Conservation (phyloP, 352 stramenopile genomes). For the Globisporangium heterothallicum region DNA sequence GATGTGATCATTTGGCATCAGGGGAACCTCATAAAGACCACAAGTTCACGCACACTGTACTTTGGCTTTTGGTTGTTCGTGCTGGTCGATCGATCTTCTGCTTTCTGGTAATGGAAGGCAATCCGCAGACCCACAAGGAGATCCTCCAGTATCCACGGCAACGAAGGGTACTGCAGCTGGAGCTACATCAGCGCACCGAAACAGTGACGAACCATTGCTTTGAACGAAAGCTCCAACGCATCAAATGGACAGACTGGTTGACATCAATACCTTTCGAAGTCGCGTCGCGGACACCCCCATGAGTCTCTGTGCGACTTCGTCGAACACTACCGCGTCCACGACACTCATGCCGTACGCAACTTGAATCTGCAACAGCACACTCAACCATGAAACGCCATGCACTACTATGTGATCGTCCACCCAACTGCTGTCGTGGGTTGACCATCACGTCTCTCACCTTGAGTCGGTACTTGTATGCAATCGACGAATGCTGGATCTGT, state of each 20-base stretch:
- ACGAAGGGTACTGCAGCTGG: slow-evolving; percentile 25
- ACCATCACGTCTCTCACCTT: too few species aligned
- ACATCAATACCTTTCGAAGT: slow-evolving; percentile 18
- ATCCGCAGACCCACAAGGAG: slow-evolving; percentile 46
- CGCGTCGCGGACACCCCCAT: slow-evolving; percentile 25
- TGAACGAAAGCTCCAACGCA: neutral
- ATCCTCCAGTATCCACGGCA: slow-evolving; percentile 41
- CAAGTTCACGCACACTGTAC: slow-evolving; percentile 21
- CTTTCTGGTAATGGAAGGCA: slow-evolving; percentile 40
- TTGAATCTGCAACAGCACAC: slow-evolving; percentile 22
- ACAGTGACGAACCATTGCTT: too few species aligned
- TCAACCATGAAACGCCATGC: neutral
- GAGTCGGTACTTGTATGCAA: slow-evolving; percentile 48
- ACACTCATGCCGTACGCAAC: slow-evolving; percentile 26
- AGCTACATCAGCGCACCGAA: slow-evolving; percentile 17
- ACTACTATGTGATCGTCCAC: too few species aligned
- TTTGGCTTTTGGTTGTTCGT: slow-evolving; percentile 14
- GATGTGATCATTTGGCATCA: too few species aligned
- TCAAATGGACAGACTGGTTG: neutral
- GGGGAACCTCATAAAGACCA: too few species aligned
- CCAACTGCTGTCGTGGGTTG: too few species aligned
- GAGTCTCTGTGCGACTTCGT: slow-evolving; percentile 36
- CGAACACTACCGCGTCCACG: slow-evolving; percentile 42
- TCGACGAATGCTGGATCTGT: slow-evolving; percentile 11
- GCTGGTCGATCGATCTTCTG: slow-evolving; percentile 16